Evolutionary conservation across 1,284 basidiomycete species (phyloP).

Genomic region (Paramarasmius palmivorus): DNA sequence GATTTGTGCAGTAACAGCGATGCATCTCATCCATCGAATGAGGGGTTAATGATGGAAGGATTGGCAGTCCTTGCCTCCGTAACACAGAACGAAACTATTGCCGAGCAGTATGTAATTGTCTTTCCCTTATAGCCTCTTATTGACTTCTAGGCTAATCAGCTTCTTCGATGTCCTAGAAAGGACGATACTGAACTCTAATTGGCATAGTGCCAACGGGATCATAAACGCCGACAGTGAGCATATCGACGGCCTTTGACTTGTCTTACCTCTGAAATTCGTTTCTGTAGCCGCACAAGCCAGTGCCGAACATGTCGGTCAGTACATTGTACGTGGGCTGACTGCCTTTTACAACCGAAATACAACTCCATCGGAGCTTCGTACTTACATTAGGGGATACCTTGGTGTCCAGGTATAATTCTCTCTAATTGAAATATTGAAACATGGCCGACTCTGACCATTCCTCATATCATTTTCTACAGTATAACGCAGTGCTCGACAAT

Average conservation of each 20-base stretch:
- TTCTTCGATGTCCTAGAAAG: background rate
- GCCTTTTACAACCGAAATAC: slow-evolving; percentile 9
- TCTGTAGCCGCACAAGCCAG: background rate
- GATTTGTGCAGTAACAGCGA: slow-evolving; percentile 1
- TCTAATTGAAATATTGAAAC: too few relatives aligned
- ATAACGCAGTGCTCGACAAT: slow-evolving; percentile 14
- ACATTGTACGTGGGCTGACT: slow-evolving; percentile 8
- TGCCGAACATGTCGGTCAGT: slow-evolving; percentile 4
- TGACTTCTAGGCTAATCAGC: background rate
- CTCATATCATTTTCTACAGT: slow-evolving; percentile 1
- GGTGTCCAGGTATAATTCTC: too few relatives aligned
- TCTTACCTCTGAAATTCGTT: too few relatives aligned
- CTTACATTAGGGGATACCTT: slow-evolving; percentile 1
- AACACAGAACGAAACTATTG: background rate
- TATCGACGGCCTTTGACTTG: background rate
- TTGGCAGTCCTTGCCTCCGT: slow-evolving; percentile 9
- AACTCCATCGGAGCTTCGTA: slow-evolving; percentile 4
- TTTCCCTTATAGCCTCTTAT: too few relatives aligned
- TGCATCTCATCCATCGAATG: slow-evolving; percentile 1
- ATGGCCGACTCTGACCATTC: too few relatives aligned
- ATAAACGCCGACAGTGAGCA: background rate
- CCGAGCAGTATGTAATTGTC: background rate
- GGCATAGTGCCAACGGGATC: background rate
- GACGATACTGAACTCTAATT: background rate
- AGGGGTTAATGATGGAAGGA: slow-evolving; percentile 11